A percentile compares a stretch with the other conserved stretches of the same genome.
Evolutionary conservation across 352 stramenopile genomes (phyloP).

Genomic region (Nothophytophthora sp.): DNA sequence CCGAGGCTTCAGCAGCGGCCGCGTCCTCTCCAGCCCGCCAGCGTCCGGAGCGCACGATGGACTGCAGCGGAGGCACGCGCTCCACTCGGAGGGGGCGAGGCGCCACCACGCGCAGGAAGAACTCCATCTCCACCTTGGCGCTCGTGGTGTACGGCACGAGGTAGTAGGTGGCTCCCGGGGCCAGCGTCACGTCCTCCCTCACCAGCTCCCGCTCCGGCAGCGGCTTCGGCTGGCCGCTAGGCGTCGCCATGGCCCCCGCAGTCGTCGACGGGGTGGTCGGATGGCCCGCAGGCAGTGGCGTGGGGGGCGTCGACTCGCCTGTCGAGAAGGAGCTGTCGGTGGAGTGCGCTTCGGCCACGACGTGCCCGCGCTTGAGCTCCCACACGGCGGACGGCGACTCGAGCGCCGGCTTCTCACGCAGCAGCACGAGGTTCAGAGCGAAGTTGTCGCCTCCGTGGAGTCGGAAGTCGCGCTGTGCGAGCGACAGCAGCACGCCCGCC

Average conservation of each 20-base stretch:
- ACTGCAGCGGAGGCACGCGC: slow-evolving; percentile 64
- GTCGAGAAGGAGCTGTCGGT: slow-evolving; percentile 29
- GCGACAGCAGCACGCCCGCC: slow-evolving; percentile 62
- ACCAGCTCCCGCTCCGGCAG: slow-evolving; percentile 81
- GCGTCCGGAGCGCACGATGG: slow-evolving; percentile 61
- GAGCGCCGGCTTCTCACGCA: slow-evolving; percentile 65
- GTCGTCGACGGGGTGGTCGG: no score
- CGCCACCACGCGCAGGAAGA: slow-evolving; percentile 88
- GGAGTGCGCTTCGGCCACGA: slow-evolving; percentile 74
- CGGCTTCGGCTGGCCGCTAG: slow-evolving; percentile 27
- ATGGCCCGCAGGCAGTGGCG: no score
- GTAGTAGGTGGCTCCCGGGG: slow-evolving; percentile 74
- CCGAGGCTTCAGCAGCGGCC: slow-evolving; percentile 26
- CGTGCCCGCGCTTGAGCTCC: slow-evolving; percentile 64
- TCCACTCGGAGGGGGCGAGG: slow-evolving; percentile 74
- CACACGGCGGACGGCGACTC: slow-evolving; percentile 44
- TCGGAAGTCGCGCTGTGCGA: slow-evolving; percentile 85
- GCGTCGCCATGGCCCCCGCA: no score
- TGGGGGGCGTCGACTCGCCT: slow-evolving; percentile 26
- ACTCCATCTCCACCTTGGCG: slow-evolving; percentile 87
- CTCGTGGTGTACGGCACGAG: slow-evolving; percentile 85
- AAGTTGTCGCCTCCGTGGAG: slow-evolving; percentile 85
- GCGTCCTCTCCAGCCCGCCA: slow-evolving; percentile 54
- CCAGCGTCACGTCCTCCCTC: slow-evolving; percentile 71
- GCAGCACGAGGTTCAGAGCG: slow-evolving; percentile 85